Conservation (phyloP, 768 basidiomycete genomes). For the Lactarius quietus region DNA sequence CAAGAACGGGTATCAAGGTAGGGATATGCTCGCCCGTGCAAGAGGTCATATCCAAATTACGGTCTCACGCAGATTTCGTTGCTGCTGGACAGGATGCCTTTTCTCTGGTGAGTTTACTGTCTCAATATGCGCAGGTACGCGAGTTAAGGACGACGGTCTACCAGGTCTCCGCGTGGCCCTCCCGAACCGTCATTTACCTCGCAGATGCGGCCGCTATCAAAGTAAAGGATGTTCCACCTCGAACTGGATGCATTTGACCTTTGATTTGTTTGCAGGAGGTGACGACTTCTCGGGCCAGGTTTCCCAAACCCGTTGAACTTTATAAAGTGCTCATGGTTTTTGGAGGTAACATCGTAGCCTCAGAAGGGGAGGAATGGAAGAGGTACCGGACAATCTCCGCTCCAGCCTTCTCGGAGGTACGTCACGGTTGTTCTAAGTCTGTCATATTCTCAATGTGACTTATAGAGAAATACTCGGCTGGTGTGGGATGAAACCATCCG, state of each 20-base stretch:
- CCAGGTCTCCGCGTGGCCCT: conserved; percentile 12
- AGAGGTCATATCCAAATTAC: neutral
- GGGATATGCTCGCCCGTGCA: neutral
- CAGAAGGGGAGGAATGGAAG: conserved; percentile 65
- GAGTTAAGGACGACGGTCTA: neutral
- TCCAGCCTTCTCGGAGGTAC: conserved; percentile 63
- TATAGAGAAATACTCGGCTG: conserved; percentile 36
- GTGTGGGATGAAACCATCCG: conserved; percentile 39
- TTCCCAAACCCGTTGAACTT: conserved; percentile 51
- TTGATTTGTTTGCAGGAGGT: conserved; percentile 41
- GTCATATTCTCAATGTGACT: neutral
- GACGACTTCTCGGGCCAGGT: conserved; percentile 44
- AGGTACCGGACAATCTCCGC: conserved; percentile 58
- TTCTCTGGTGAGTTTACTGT: neutral
- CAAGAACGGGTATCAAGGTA: conserved; percentile 4
- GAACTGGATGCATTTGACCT: neutral
- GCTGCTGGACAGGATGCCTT: conserved; percentile 13
- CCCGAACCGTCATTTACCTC: neutral
- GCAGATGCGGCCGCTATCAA: conserved; percentile 21
- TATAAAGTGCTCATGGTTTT: conserved; percentile 48
- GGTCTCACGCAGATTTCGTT: conserved; percentile 8
- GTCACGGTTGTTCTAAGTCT: neutral
- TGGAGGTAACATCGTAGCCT: conserved; percentile 58
- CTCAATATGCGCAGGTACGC: neutral
- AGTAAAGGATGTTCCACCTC: neutral